Evolutionary conservation across 2,329 filamentous ascomycete species (phyloP), one percentile per base, ranked within the genome.

Genomic region (Nemania diffusa): DNA sequence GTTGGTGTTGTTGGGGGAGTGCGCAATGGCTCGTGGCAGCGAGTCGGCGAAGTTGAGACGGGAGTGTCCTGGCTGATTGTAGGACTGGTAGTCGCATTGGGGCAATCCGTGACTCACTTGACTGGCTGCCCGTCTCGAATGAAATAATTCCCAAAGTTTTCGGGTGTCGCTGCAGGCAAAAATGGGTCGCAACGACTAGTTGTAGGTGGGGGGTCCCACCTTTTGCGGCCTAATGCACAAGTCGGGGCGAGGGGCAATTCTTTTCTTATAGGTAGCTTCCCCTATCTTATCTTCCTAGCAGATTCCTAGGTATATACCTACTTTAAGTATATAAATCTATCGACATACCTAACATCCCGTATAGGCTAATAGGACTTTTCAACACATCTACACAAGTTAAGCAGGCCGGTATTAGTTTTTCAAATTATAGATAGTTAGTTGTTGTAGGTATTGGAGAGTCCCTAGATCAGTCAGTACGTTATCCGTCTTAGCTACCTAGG

Each of bases 181-280:
- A 64, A 32, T 57, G 64, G 52, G 64, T 34, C 52, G 20, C 15
- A 63, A 32, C 40, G 27, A 40, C 55, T 68, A 70, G 51, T 51
- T 64, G 68, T 62, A 70, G 62, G 40, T 69, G 51, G 51, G 59
- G 68, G 24, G 1, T 7, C 6, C 32, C 13, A 17, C 40, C 46
- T 29, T n/a, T n/a, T 20, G 34, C 55, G 40, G 51, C 27, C 22
- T 48, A 50, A 65, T 62, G 68, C 65, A 64, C 22, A 57, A 68
- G 37, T 44, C 65, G 68, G 50, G 63, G 66, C 48, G 65, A 70
- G 68, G 68, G 68, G 68, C 66, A 69, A n/a, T n/a, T n/a, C n/a
- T n/a, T n/a, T n/a, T n/a, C n/a, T n/a, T n/a, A n/a, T n/a, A n/a
- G n/a, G n/a, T n/a, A n/a, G n/a, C n/a, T n/a, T n/a, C n/a, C n/a